These are phyloP conservation scores for Spathaspora gorwiae DNA, from an alignment of 805 yeast species.

Conservation along the genomic window DNA sequence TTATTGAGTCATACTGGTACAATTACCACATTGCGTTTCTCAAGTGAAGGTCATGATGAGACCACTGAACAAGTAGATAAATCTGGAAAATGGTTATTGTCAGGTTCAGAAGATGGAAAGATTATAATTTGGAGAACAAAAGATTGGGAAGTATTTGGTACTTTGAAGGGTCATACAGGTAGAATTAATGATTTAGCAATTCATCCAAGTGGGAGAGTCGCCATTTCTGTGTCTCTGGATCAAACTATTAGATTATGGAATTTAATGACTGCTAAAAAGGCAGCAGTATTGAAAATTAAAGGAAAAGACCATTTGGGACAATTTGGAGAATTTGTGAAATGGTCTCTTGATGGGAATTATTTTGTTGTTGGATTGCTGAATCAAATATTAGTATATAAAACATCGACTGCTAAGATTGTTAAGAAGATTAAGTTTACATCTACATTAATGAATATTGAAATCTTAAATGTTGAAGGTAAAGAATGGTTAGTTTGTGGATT, in stretches of 20 bases:
- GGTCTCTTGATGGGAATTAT: conserved; percentile 64
- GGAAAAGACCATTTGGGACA: conserved; percentile 66
- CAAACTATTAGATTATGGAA: conserved; percentile 88
- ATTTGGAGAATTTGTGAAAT: conserved; percentile 58
- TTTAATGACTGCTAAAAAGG: conserved; percentile 92
- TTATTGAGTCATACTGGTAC: conserved; percentile 86
- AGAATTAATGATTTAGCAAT: conserved; percentile 79
- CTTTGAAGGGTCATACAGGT: conserved; percentile 84
- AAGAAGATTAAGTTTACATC: conserved; percentile 48
- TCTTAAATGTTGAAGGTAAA: conserved; percentile 38
- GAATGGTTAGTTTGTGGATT: conserved; percentile 66
- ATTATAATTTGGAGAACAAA: conserved; percentile 90
- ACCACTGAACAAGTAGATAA: conserved; percentile 23
- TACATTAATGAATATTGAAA: conserved; percentile 66
- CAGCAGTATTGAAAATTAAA: conserved; percentile 72
- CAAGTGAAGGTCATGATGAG: conserved; percentile 35
- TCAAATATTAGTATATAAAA: conserved; percentile 60
- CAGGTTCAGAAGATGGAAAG: conserved; percentile 88
- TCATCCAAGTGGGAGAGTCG: conserved; percentile 87
- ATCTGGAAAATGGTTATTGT: conserved; percentile 82
- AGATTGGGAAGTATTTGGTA: conserved; percentile 93
- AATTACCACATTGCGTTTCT: conserved; percentile 71
- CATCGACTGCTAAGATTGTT: conserved; percentile 56
- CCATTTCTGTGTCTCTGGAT: conserved; percentile 85
- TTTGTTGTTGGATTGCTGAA: conserved; percentile 73